Base-by-base conservation (phyloP, 2,329 filamentous ascomycete species). In the Penicillium sclerotiorum region DNA sequence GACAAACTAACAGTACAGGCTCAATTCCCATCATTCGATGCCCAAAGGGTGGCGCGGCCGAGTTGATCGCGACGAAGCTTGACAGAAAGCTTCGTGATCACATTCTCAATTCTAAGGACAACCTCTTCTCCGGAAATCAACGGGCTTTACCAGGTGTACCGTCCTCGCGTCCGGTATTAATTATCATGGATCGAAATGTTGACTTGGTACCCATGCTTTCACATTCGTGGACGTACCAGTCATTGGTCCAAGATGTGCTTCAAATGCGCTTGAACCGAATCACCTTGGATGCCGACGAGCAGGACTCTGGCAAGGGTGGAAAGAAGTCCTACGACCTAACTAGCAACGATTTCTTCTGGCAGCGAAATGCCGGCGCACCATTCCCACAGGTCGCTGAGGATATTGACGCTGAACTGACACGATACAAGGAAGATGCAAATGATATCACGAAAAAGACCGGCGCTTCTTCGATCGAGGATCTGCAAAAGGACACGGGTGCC, bases 141-240 rank as follows among this genome's bases (percentile, higher is more conserved):
- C 80, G 88, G 53, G 79, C 85, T n/a, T 73, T 79, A 6, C 71
- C 80, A 1, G 80, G 82, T 13, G 86, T 88, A 0, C 82, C 87
- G 2, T 83, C 86, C 8, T 89, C 90, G 20, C 80, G 95, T 41
- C 94, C 95, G 1, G 90, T 97, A 0, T 83, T 99, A 38, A 85
- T 99, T 58, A 88, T 99, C 45, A 87, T 97, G 40, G 94, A 99
- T 72, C 87, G 94, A 60, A 97, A 96, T 65, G 86, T 99, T 37
- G 94, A 99, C 70, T 76, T 99, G 45, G 90, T 96, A 57, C 92
- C 94, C 2, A 97, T 99, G 94, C 81, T 99, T n/a, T 96, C 93
- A 12, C 94, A 99, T 73, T 96, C 92, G 1, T 92, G 88, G 88
- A 91, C 84, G 4, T 88, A 95, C 62, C 91, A 95, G 70, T 94